These are phyloP conservation scores for Epithemia pelagica DNA, from an alignment of 108 stramenopile species.

Conservation along the genomic window DNA sequence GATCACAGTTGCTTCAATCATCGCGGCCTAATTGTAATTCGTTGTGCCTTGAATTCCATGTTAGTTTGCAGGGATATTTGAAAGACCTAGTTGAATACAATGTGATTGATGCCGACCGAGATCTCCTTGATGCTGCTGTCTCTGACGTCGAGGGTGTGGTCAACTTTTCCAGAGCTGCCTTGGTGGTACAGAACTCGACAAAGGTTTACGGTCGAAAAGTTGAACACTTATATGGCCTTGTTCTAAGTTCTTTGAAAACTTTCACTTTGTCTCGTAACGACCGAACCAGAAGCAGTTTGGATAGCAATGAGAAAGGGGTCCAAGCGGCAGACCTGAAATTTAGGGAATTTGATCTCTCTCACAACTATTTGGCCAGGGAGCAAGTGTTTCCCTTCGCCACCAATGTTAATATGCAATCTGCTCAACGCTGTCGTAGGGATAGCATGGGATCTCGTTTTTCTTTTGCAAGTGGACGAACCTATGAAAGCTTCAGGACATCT, in stretches of 20 bases:
- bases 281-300: conserved; percentile 17
- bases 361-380: too few relatives aligned
- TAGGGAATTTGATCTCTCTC: too few relatives aligned
- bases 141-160: not conserved
- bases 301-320: conserved; percentile 9
- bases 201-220: conserved; percentile 91
- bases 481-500: too few relatives aligned
- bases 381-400: too few relatives aligned
- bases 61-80: conserved; percentile 55
- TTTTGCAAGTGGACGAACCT: too few relatives aligned
- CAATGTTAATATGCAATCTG: too few relatives aligned
- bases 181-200: conserved; percentile 86
- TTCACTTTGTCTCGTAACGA: too few relatives aligned
- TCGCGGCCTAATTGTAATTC: conserved; percentile 1
- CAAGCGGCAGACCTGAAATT: too few relatives aligned
- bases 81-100: conserved; percentile 25
- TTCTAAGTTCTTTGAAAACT: conserved; percentile 72
- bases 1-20: not conserved
- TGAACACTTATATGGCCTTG: conserved; percentile 88
- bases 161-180: conserved; percentile 94
- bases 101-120: not conserved
- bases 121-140: not conserved
- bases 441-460: too few relatives aligned
- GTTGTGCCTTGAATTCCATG: too few relatives aligned
- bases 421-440: too few relatives aligned